These are phyloP conservation scores for Entrophospora sp. DNA, from an alignment of 192 early-diverging fungal genomes.

Conservation along the genomic window DNA sequence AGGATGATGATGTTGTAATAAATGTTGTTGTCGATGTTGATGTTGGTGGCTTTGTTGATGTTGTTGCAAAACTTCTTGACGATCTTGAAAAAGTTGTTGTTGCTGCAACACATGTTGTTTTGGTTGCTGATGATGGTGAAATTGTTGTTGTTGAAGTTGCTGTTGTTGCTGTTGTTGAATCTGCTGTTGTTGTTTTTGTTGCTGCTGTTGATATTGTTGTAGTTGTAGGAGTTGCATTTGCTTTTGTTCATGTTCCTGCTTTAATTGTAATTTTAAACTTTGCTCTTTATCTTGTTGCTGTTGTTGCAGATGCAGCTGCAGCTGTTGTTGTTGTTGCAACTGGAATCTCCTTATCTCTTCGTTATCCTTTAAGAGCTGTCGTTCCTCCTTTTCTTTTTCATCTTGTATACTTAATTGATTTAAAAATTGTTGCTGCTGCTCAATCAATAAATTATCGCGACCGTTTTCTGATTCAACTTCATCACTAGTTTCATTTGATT, in stretches of 20 bases:
- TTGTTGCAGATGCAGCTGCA: not conserved
- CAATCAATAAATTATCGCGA: too few species aligned
- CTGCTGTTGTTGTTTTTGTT: not conserved
- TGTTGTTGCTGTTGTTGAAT: conserved; percentile 5
- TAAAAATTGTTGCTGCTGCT: too few species aligned
- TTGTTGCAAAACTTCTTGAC: too few species aligned
- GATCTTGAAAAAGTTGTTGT: conserved; percentile 11
- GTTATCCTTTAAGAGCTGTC: not conserved
- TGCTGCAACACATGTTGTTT: not conserved
- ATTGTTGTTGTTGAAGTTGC: not conserved
- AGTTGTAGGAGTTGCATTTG: not conserved
- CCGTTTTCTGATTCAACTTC: too few species aligned
- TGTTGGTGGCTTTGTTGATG: not conserved
- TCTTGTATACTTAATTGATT: too few species aligned
- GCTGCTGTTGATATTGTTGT: conserved; percentile 9
- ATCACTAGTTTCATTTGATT: too few species aligned
- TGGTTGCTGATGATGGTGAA: not conserved
- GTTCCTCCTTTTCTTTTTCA: not conserved
- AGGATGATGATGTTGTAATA: not conserved
- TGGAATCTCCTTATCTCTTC: too few species aligned
- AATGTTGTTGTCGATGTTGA: conserved; percentile 6
- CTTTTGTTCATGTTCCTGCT: not conserved
- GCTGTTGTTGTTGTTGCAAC: not conserved
- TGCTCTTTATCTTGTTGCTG: not conserved
- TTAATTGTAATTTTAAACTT: too few species aligned